These are phyloP conservation scores for Cucumis cinereus DNA, from an alignment of 306 rosid species.

Conservation along the genomic window DNA sequence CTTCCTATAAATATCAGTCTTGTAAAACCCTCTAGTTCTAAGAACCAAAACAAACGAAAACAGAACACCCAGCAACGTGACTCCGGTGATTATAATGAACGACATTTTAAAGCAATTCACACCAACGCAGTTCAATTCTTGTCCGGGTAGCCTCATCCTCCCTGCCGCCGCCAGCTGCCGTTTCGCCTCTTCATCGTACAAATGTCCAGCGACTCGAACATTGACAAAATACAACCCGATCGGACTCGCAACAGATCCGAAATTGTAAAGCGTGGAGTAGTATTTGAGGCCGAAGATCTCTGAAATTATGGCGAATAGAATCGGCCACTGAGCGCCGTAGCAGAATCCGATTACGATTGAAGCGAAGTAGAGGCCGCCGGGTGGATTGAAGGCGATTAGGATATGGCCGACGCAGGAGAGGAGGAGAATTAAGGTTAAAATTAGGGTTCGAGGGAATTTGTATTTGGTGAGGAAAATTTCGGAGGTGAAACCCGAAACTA, in stretches of 20 bases:
- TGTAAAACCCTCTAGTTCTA: slow-evolving; percentile 3
- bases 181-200: slow-evolving; percentile 1
- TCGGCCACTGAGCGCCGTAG: slow-evolving; percentile 16
- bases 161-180: slow-evolving; percentile 7
- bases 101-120: slow-evolving; percentile 7
- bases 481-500: slow-evolving; percentile 31
- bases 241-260: slow-evolving; percentile 13
- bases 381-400: slow-evolving; percentile 33
- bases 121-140: background rate
- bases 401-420: slow-evolving; percentile 42
- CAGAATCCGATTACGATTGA: slow-evolving; percentile 10
- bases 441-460: slow-evolving; percentile 37
- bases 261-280: slow-evolving; percentile 14
- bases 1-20: slow-evolving; percentile 1
- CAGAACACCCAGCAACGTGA: background rate
- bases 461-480: slow-evolving; percentile 23
- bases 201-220: slow-evolving; percentile 4
- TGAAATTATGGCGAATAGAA: slow-evolving; percentile 8
- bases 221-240: slow-evolving; percentile 8
- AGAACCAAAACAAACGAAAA: slow-evolving; percentile 9
- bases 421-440: slow-evolving; percentile 31
- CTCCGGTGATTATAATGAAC: slow-evolving; percentile 7
- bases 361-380: slow-evolving; percentile 31
- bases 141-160: background rate
- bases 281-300: slow-evolving; percentile 15